Percentiles rank a stretch among this genome's conserved stretches.
These are phyloP conservation scores for Parietichytrium sp. DNA, from an alignment of 108 stramenopile species.

Conservation along the genomic window DNA sequence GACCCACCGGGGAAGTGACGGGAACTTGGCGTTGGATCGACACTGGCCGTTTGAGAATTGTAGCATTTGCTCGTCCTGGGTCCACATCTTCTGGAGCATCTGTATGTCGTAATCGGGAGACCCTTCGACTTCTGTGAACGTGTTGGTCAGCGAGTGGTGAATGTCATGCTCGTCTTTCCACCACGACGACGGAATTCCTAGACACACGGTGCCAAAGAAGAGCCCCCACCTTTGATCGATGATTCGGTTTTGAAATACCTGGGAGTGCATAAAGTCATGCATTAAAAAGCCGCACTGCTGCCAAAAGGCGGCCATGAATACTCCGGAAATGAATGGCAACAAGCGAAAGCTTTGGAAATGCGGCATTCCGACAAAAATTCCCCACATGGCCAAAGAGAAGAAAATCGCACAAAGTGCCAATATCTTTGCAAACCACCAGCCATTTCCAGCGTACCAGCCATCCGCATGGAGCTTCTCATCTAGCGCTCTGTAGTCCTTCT, in stretches of 20 bases:
- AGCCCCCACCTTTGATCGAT: conserved; percentile 62
- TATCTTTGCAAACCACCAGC: conserved; percentile 43
- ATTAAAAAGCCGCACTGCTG: conserved; percentile 81
- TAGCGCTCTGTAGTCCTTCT: conserved; percentile 59
- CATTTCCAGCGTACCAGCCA: conserved; percentile 49
- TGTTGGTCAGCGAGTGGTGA: not conserved
- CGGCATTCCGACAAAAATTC: not conserved
- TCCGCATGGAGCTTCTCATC: conserved; percentile 50
- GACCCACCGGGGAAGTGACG: not conserved
- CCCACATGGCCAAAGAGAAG: conserved; percentile 29
- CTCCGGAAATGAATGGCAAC: conserved; percentile 44
- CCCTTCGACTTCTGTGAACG: not conserved
- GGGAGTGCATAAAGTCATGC: conserved; percentile 76
- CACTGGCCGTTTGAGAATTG: conserved; percentile 64
- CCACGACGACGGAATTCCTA: conserved; percentile 77
- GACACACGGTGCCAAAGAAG: conserved; percentile 56
- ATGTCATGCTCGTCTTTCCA: conserved; percentile 17
- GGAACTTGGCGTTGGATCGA: conserved; percentile 54
- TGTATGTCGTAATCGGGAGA: conserved; percentile 62
- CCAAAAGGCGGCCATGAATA: conserved; percentile 70
- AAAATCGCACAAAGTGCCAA: not conserved
- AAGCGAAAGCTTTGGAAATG: not conserved
- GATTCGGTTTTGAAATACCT: conserved; percentile 65
- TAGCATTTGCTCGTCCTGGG: not conserved
- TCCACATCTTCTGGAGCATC: conserved; percentile 53